Percentiles rank a stretch among this genome's conserved stretches.
Conservation (phyloP, 495 filamentous ascomycete genomes). For the Neurospora sp. region DNA sequence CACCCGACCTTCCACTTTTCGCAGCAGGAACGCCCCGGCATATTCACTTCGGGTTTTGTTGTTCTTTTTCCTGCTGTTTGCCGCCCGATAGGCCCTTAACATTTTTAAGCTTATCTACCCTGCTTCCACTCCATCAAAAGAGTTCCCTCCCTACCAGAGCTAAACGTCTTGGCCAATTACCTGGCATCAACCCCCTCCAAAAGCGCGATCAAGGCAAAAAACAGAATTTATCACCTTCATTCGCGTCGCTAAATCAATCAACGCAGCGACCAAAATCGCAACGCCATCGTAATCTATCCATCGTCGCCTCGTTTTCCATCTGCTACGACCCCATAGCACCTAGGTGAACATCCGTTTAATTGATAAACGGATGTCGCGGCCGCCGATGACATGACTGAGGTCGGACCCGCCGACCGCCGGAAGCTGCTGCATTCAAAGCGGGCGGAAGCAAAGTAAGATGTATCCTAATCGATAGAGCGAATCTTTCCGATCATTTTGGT, state of each 20-base stretch:
- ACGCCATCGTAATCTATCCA: slow-evolving; percentile 62
- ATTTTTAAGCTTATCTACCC: slow-evolving; percentile 13
- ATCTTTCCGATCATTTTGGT: slow-evolving; percentile 37
- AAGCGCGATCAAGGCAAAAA: slow-evolving; percentile 7
- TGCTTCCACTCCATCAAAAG: background rate
- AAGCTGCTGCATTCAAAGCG: slow-evolving; percentile 45
- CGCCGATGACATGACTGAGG: slow-evolving; percentile 49
- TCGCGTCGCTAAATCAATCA: slow-evolving; percentile 18
- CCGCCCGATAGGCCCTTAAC: slow-evolving; percentile 14
- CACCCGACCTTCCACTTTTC: background rate
- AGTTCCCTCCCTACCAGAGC: background rate
- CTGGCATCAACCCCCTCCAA: background rate
- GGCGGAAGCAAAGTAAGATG: slow-evolving; percentile 38
- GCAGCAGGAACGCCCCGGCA: background rate
- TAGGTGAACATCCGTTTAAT: slow-evolving; percentile 38
- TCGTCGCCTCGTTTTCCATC: slow-evolving; percentile 26
- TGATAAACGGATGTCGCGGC: slow-evolving; percentile 49
- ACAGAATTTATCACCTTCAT: slow-evolving; percentile 24
- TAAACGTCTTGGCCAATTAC: background rate
- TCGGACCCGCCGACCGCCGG: slow-evolving; percentile 43
- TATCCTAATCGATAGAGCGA: slow-evolving; percentile 30
- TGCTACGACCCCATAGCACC: slow-evolving; percentile 18
- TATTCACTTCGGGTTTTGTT: slow-evolving; percentile 1
- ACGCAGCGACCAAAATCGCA: slow-evolving; percentile 38
- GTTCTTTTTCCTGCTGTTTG: slow-evolving; percentile 8